Base-by-base conservation (phyloP, 2,329 filamentous ascomycete genomes). In the Scorias spongiosa region DNA sequence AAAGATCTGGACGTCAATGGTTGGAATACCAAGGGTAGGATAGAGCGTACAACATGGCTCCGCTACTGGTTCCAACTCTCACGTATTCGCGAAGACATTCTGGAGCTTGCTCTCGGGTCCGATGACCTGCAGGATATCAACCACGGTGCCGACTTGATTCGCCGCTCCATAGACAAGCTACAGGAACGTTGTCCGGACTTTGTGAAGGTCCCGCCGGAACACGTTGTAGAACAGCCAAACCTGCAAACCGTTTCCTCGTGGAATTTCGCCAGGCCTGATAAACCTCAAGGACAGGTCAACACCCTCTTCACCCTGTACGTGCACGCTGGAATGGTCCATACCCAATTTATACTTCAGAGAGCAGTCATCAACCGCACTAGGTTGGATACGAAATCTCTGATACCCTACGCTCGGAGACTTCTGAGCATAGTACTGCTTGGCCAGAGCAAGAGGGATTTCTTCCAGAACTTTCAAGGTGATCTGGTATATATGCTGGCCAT, bases 291-390 rank as follows among this genome's bases (percentile, higher is more conserved):
- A 36, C 15, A 12, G 32, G 15, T 15, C 32, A 71, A 70, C 42
- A 60, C 62, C 5, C 60, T 69, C 2, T 63, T 72, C 11, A 54
- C 76, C 1, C 46, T 61, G 2, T 57, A 54, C 11, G 56, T 73
- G 1, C 63, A 64, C 2, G 62, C 76, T 2, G 66, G 70, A 17
- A 67, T 74, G 39, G 57, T 76, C 0, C 70, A 77, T 37, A 78
- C 77, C 34, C 61, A 74, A 2, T 78, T 80, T 45, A 67, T 80
- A 9, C 60, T 78, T 5, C 71, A 79, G 44, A 64, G 76, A 12
- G 64, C 78, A 0, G 57, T 79, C 8, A 62, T 72, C 17, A 73
- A 71, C 14, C 61, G 63, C 38, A 54, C 57, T 2, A 56, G 57
- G 12, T 45, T 47, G 0, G 56, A 57, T 17, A 54, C 59, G 1